Base-by-base conservation (phyloP, 2,329 filamentous ascomycete species). In the Grosmannia clavigera region DNA sequence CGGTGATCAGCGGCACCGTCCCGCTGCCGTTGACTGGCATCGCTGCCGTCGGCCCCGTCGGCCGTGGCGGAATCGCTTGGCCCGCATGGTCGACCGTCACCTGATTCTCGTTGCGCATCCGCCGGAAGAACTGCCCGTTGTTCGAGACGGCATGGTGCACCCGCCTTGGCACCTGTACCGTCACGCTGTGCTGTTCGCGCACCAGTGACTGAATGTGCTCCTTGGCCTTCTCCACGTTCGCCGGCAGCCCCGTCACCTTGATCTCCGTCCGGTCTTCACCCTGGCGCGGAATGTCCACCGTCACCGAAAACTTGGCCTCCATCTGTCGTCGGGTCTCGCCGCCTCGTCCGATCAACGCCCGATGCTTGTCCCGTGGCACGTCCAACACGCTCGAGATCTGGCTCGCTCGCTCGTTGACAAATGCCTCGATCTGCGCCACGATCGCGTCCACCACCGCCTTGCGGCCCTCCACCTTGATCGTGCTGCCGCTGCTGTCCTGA, bases 1-100 rank as follows among this genome's bases (percentile, higher is more conserved):
- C 94, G 0, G 92, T 97, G 73, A 97, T 97, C 66, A 99, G 75
- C n/a, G 94, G 94, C 60, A 95, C 81, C 48, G 83, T 74, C 35
- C 82, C 83, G 64, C 82, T 86, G 53, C 81, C 83, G 64, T 83
- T 86, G 48, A 78, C 77, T 27, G 82, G 80, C 10, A 75, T 71
- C 38, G 40, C 22, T 11, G 62, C 31, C 3, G 62, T 22, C 61
- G 78, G 73, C 61, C 82, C 74, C 61, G 81, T 74, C 33, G 87
- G 81, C 74, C 86, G 91, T 48, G 84, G 71, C 6, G 94, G 94
- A 4, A 88, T 77, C 60, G 86, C 76, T 62, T 94, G 84, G 53
- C 92, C 91, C 60, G 84, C 88, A 70, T 97, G 94, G 72, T 97
- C 92, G 58, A 99, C 88, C 0, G 87, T 94, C 65, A 99, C 90